Base-by-base conservation (phyloP, 441 rosid genomes). In the Pelargonium cotyledonis region DNA sequence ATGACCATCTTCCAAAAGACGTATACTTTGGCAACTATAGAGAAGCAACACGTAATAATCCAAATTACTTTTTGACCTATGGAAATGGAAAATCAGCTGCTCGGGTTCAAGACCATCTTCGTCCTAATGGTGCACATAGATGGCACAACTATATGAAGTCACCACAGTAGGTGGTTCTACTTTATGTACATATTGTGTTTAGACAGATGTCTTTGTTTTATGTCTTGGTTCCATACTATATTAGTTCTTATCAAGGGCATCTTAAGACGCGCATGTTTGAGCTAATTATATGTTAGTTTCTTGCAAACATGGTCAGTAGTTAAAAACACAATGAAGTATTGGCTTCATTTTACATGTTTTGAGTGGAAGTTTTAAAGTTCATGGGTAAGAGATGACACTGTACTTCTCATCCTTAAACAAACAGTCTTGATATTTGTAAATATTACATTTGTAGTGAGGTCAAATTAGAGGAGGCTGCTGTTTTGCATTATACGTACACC, bases 1-100 rank as follows among this genome's bases (percentile, higher is more conserved):
- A 79, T 70, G 92, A 93, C 68, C 97, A 91, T 84, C 93, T 93
- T 75, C 83, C 85, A 11, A 88, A 81, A 77, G 98, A 88, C n/a
- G 84, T 82, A 11, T 91, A 93, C 78, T 91, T 91, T 76, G 93
- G 97, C 43, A 91, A 76, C 70, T 91, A 91, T 80, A 88, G 76
- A 76, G 96, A 88, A 44, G 88, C 92, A 71, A 81, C 92, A 69
- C 95, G 90, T 66, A 92, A 90, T 49, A 93, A 93, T 77, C 96
- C 96, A 63, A 93, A 91, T 75, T 91, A 86, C 73, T 93, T 93
- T 70, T 69, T 93, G 58, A 93, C 97, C 31, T 55, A 55, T 55
- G 61, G 61, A 55, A 55, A 55, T 55, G 61, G 61, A 16, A 55
- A 55, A 55, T 55, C 98, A 68, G 97, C 97, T 63, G 97, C 98